Conservation (phyloP, 2,329 filamentous ascomycete genomes). For the Dactylellina cionopaga region DNA sequence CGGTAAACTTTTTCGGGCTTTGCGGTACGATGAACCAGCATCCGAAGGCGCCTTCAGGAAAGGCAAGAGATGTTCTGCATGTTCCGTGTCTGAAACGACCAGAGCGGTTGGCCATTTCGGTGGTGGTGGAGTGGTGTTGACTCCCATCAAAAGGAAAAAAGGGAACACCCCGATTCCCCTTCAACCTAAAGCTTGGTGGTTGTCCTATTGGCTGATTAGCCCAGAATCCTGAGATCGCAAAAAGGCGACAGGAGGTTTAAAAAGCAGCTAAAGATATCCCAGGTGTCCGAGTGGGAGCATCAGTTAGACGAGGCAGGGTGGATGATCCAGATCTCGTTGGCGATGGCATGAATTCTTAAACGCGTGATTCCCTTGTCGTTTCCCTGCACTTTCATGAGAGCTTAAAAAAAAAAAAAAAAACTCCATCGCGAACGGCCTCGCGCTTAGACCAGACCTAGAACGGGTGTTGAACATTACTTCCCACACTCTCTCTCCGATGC, state of each 20-base stretch:
- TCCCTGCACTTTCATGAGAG: slow-evolving; percentile 38
- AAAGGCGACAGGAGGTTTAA: slow-evolving; percentile 1
- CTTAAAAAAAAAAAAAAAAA: slow-evolving; percentile 26
- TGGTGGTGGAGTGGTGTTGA: slow-evolving; percentile 14
- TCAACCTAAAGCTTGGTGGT: neutral
- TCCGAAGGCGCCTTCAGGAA: slow-evolving; percentile 50
- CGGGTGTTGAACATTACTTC: slow-evolving; percentile 14
- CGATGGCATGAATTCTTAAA: slow-evolving; percentile 49
- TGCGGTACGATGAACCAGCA: slow-evolving; percentile 50
- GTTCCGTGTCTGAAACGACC: slow-evolving; percentile 51
- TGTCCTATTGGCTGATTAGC: slow-evolving; percentile 22
- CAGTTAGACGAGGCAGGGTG: slow-evolving; percentile 41
- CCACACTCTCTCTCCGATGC: neutral
- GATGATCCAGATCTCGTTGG: slow-evolving; percentile 40
- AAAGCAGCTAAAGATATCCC: slow-evolving; percentile 48
- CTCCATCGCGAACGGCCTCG: slow-evolving; percentile 43
- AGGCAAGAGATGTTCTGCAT: slow-evolving; percentile 53
- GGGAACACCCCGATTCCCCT: slow-evolving; percentile 29
- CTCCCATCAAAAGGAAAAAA: slow-evolving; percentile 16
- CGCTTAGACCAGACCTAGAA: slow-evolving; percentile 47
- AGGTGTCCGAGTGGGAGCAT: slow-evolving; percentile 49
- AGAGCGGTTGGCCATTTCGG: slow-evolving; percentile 33
- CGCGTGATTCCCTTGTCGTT: slow-evolving; percentile 53
- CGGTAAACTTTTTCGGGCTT: slow-evolving; percentile 35
- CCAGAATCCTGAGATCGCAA: neutral